Base-by-base conservation (phyloP, 108 stramenopile species). In the Seminavis robusta region DNA sequence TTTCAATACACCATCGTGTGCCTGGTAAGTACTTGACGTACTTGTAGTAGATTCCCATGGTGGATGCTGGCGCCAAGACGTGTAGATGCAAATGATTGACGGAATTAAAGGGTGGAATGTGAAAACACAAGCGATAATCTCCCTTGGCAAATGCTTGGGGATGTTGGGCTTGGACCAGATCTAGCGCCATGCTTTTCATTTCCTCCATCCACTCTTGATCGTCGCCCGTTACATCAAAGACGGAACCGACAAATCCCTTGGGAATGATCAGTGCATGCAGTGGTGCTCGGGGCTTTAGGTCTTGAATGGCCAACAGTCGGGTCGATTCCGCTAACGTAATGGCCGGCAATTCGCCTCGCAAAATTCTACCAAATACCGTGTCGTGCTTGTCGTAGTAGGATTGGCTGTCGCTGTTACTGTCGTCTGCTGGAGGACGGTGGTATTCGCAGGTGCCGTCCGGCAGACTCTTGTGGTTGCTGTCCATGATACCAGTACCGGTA, bases 21-120 rank as follows among this genome's bases (percentile, higher is more conserved):
- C 69, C 56, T 17, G 42, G 39, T 24, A 66, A 61, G 49, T 83
- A 87, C 61, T 84, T 79, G 32, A 60, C 70, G 41, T 57, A 30
- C 26, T 75, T 41, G 54, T 56, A 71, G 7, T 64, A 28, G 19
- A 20, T 53, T n/a, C 28, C 27, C 79, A 87, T 83, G 30, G 62
- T 30, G 31, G 79, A 81, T 0, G 68, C 67, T 0, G 87, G 87
- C 31, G 87, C 87, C 44, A 89, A 55, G 39, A 85, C 87, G 59
- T 89, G 87, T 27, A 89, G 42, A 66, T 89, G 87, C 42, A 89
- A 65, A 51, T 89, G 87, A 59, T 80, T 74, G 7, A 89, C 79
- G 30, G 57, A 61, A 39, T 74, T 78, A 43, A 83, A 89, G 3
- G 87, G 87, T 45, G 83, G 80, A 3, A 82, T 48, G 43, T 89